Percentiles rank a stretch among this genome's conserved stretches.
Conservation (phyloP, 371 early-diverging fungal species). For the Mucor indicus region DNA sequence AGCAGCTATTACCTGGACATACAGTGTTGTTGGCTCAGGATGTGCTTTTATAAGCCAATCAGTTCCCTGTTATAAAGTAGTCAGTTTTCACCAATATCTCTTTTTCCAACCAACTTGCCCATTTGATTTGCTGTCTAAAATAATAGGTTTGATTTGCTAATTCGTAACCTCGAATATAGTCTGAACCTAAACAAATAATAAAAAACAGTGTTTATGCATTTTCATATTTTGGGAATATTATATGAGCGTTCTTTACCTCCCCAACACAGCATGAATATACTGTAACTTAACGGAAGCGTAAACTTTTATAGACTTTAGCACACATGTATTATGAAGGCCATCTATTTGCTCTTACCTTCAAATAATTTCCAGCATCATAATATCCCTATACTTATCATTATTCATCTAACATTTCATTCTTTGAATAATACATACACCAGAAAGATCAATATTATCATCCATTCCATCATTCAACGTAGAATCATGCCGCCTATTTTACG, state of each 20-base stretch:
- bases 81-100: not conserved
- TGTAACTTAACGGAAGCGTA: conserved; percentile 54
- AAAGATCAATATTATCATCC: conserved; percentile 39
- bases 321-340: not conserved
- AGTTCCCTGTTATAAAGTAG: conserved; percentile 32
- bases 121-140: not conserved
- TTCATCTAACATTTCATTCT: not conserved
- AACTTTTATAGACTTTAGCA: conserved; percentile 41
- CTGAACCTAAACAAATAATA: too few relatives aligned
- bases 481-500: conserved; percentile 41
- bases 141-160: too few relatives aligned
- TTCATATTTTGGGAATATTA: too few relatives aligned
- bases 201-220: too few relatives aligned
- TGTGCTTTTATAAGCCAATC: conserved; percentile 66
- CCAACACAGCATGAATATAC: conserved; percentile 54
- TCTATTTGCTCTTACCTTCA: conserved; percentile 23
- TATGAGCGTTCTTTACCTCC: conserved; percentile 51
- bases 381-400: conserved; percentile 22
- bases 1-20: conserved; percentile 23
- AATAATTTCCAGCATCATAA: conserved; percentile 36
- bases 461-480: conserved; percentile 50
- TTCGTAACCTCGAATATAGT: too few relatives aligned
- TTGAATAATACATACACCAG: conserved; percentile 24
- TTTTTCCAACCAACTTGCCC: not conserved
- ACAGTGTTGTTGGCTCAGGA: conserved; percentile 45